phyloP scores from a whole-genome alignment of 176 grass and related monocot genomes.

The Tillandsia leiboldiana region DNA sequence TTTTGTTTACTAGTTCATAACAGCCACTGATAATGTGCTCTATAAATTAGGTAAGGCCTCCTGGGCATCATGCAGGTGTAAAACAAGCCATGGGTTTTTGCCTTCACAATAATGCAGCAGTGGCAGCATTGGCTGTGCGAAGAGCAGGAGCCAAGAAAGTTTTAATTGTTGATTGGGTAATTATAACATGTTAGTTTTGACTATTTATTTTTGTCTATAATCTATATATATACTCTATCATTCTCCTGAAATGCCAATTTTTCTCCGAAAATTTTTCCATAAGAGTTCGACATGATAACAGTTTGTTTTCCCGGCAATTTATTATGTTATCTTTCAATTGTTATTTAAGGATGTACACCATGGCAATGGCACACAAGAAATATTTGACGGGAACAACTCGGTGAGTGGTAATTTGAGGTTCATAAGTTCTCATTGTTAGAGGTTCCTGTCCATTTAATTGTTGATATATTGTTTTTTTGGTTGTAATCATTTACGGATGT shows the following conservation, averaged over 20 bases:
- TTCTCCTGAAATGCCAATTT: neutral
- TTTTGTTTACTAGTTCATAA: neutral
- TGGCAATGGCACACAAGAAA: conserved; percentile 97
- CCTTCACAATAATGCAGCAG: conserved; percentile 93
- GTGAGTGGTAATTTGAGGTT: conserved; percentile 31
- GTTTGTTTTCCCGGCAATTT: neutral
- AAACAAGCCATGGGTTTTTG: conserved; percentile 98
- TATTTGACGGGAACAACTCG: conserved; percentile 76
- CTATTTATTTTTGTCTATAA: conserved; percentile 4
- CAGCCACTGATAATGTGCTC: conserved; percentile 3
- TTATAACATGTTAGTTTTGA: conserved; percentile 21
- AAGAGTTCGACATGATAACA: neutral
- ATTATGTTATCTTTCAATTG: conserved; percentile 14
- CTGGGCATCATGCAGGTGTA: conserved; percentile 92
- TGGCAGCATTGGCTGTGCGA: conserved; percentile 84
- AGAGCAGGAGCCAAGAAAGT: conserved; percentile 91
- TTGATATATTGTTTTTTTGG: too few species aligned
- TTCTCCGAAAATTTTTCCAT: neutral
- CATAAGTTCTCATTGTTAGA: neutral
- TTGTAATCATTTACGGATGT: too few species aligned
- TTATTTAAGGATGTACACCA: conserved; percentile 90
- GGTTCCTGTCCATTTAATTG: too few species aligned
- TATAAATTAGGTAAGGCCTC: conserved; percentile 73
- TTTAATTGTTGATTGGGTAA: conserved; percentile 99
- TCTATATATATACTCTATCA: neutral